Base-by-base conservation (phyloP, 2,329 filamentous ascomycete species). In the Nigrospora osmanthi region DNA sequence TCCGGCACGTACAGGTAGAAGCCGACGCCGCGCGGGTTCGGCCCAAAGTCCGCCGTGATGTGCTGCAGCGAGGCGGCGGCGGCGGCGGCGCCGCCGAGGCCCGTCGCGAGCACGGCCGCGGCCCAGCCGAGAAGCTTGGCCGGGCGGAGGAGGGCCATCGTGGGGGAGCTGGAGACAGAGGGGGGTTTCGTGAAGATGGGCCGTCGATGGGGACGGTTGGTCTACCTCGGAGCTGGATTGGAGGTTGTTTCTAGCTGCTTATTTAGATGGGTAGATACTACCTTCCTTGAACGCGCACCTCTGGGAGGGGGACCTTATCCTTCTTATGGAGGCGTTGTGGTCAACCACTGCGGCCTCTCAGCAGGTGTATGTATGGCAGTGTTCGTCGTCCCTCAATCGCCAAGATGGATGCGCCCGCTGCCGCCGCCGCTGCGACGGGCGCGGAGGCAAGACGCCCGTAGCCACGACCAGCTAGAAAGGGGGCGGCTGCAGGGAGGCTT, bases 1-100 rank as follows among this genome's bases (percentile, higher is more conserved):
- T 70, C 66, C 1, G 70, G 69, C 6, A 72, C 66, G 55, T 70
- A 70, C 46, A 80, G 73, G 63, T 72, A 76, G 60, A 80, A 77
- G 14, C 61, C 62, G 5, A 72, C 72, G 30, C 71, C 69, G 15
- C 67, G 69, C 0, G 76, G 75, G 44, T 76, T 77, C 23, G 73
- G 64, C 13, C 63, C 62, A 49, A 71, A 62, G 54, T 58, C 44
- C 40, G 49, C 46, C 31, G 56, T 55, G 5, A 62, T 49, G 48
- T 56, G 53, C 45, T 54, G 55, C 32, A 58, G 59, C 11, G 56
- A 57, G 33, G 60, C 60, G 14, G 53, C 47, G 3, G 23, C 32
- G 36, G 32, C 32, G 7, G 17, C 11, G 12, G 19, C 19, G 19
- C 19, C n/a, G 43, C 34, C 31, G 31, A 28, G 6, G 23, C 6